These are phyloP conservation scores for Plasmodium billcollinsi DNA, from an alignment of 169 alveolate genomes.

Conservation along the genomic window DNA sequence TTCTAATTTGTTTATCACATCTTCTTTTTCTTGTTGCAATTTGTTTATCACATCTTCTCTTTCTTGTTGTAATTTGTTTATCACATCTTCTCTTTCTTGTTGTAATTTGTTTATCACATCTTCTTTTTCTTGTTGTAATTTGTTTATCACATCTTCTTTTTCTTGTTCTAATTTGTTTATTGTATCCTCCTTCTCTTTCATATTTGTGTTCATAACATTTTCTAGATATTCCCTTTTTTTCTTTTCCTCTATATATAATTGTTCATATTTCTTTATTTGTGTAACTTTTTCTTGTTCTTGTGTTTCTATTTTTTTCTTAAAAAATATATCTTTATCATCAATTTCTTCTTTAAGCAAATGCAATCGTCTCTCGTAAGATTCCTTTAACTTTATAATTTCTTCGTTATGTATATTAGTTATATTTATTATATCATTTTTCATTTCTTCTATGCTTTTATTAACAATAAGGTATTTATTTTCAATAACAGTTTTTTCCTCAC, in stretches of 20 bases:
- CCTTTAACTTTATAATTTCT: constrained; percentile 43
- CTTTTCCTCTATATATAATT: constrained; percentile 23
- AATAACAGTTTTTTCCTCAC: constrained; percentile 34
- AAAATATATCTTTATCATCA: constrained; percentile 45
- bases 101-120: not conserved
- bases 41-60: not conserved
- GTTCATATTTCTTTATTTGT: constrained; percentile 14
- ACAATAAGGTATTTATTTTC: constrained; percentile 22
- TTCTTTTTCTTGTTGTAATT: constrained; percentile 15
- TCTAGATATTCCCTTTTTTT: constrained; percentile 30
- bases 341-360: constrained; percentile 13
- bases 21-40: not conserved
- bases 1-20: not conserved
- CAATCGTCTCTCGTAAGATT: constrained; percentile 55
- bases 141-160: too few relatives aligned
- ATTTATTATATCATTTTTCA: constrained; percentile 56
- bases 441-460: constrained; percentile 34
- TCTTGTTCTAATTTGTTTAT: not conserved
- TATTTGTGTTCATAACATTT: not conserved
- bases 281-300: constrained; percentile 12
- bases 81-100: not conserved
- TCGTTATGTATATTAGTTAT: constrained; percentile 59
- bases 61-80: not conserved
- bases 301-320: constrained; percentile 31
- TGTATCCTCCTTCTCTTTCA: constrained; percentile 18